phyloP scores from a whole-genome alignment of 2,329 filamentous ascomycete species.

The Curvularia lunata region DNA sequence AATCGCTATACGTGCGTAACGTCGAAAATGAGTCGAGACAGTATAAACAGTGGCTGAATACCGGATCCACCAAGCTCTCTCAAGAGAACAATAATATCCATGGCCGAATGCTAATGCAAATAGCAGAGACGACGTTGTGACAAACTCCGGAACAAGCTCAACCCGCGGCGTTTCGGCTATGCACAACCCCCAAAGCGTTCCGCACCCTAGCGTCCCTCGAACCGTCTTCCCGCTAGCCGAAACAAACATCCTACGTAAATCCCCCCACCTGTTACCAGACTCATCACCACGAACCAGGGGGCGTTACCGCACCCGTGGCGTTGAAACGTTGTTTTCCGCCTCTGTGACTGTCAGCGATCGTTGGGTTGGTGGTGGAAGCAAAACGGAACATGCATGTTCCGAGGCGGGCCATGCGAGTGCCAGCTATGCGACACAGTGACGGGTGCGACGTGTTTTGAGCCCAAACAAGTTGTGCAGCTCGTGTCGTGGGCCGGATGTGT shows the following conservation, averaged over 20 bases:
- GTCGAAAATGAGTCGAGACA: too few relatives aligned
- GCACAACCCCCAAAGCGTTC: not conserved
- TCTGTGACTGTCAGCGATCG: not conserved
- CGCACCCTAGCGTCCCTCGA: not conserved
- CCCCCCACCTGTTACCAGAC: not conserved
- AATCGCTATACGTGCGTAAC: too few relatives aligned
- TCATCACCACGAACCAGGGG: not conserved
- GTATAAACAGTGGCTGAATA: too few relatives aligned
- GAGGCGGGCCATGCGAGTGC: not conserved
- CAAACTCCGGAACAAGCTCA: not conserved
- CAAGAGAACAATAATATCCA: not conserved
- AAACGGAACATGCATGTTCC: not conserved
- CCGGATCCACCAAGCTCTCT: too few relatives aligned
- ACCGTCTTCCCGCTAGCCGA: not conserved
- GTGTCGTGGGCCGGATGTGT: not conserved
- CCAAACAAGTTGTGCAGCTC: not conserved
- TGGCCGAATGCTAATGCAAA: not conserved
- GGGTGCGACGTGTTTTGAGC: not conserved
- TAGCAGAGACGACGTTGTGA: not conserved
- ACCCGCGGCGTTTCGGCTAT: not conserved
- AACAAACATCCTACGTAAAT: not conserved
- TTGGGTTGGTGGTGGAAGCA: not conserved
- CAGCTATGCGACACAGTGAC: not conserved
- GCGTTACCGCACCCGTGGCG: not conserved
- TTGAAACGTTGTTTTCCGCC: not conserved